These are phyloP conservation scores for Solanum bulbocastanum DNA, from an alignment of 257 asterid genomes.

Conservation along the genomic window DNA sequence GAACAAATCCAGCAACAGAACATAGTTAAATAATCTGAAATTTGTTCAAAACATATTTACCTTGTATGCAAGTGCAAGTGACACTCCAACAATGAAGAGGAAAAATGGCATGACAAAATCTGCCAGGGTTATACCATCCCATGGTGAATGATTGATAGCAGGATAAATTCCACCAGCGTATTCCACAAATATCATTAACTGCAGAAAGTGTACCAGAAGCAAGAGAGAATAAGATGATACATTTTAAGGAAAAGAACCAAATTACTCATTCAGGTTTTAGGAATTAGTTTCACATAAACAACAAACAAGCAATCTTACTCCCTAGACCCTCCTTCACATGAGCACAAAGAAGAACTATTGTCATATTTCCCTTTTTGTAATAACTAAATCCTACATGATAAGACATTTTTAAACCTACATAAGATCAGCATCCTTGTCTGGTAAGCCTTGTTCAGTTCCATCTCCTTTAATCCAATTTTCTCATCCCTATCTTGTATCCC, in stretches of 20 bases:
- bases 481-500: background rate
- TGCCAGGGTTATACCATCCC: slow-evolving; percentile 68
- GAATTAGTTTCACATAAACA: background rate
- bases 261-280: background rate
- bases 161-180: slow-evolving; percentile 57
- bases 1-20: background rate
- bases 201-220: slow-evolving; percentile 5
- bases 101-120: slow-evolving; percentile 77
- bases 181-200: slow-evolving; percentile 69
- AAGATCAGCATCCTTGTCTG: background rate
- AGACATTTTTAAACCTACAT: background rate
- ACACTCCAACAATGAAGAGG: slow-evolving; percentile 67
- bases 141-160: slow-evolving; percentile 62
- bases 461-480: background rate
- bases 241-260: background rate
- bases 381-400: background rate
- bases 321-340: background rate
- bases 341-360: background rate
- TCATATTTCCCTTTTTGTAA: background rate
- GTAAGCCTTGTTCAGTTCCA: background rate
- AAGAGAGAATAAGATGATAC: background rate
- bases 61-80: slow-evolving; percentile 66
- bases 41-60: slow-evolving; percentile 13
- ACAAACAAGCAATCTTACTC: background rate
- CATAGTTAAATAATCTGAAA: background rate